Base-by-base conservation (phyloP, 208 protist genomes). In the Leishmania tarentolae region DNA sequence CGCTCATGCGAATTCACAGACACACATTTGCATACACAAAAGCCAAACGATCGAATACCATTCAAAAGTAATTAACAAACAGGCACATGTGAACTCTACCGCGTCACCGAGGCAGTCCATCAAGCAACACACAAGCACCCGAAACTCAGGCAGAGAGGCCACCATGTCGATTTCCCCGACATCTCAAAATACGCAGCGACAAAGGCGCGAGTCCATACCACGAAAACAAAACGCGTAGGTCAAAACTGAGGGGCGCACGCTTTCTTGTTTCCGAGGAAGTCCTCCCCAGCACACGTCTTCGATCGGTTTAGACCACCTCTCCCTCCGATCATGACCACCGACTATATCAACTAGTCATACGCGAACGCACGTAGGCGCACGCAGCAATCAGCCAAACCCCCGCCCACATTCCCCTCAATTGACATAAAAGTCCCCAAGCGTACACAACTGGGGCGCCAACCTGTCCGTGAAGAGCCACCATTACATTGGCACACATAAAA, bases 221-320 rank as follows among this genome's bases (percentile, higher is more conserved):
- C 31, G n/a, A 75, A 63, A 47, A 75, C 52, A 86, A 80, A 78
- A 81, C 84, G 86, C 35, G 31, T 70, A 35, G 4, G 17, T n/a
- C 6, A 31, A 44, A 74, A 31, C 44, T 28, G 68, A 24, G 9
- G 21, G 28, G 35, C 0, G 28, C 44, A 37, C 15, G 9, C 2
- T 4, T 21, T 21, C 0, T 21, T 21, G 50, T 5, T 0, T 53
- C 9, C 24, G 28, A 37, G 15, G 61, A 35, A 7, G 13, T 8
- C 19, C 0, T 5, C 57, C 57, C 57, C 1, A 2, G 28, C 13
- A 31, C 57, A 4, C 57, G n/a, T 63, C 57, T 28, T 0, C n/a
- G 15, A 40, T 42, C 65, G 8, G 1, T 0, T 0, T 35, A 44
- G 35, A 24, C 35, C 35, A 17, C 35, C 17, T 31, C 65, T 28